Evolutionary conservation across 352 stramenopile species (phyloP), one percentile per base, ranked within the genome.

Genomic region (Blastocystis sp.): DNA sequence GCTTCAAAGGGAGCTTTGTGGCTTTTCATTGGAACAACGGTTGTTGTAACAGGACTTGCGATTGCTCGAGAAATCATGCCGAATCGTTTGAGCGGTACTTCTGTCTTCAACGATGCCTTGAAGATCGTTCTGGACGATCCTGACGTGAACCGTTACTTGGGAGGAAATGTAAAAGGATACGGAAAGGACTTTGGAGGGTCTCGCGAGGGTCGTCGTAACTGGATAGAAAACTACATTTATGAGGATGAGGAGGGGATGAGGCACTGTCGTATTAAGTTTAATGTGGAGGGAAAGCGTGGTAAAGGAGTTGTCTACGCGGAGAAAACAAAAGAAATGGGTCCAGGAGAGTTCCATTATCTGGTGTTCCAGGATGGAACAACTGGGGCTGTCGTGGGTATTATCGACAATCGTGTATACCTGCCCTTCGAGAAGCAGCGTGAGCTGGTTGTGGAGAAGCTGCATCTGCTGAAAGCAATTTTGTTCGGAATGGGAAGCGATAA

Each of bases 201-300:
- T 34, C 68, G 70, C 41, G 90, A 87, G 47, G 90, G 90, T 78
- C 79, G 90, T 63, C 82, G 90, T 66, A 91, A 91, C 85, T 82
- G 59, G 75, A 85, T 91, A 24, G 79, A 90, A 47, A 88, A 91
- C 62, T 70, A 91, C 43, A 81, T 85, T 34, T 91, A 90, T 75
- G 79, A 87, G 56, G 90, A 91, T 47, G 63, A 91, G 62, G 90
- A 91, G 39, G 90, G 90, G 11, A 75, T 90, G 34, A 89, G 90
- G 76, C 79, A 85, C 88, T 91, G 73, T 55, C 76, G 90, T 34
- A 90, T 91, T 37, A 90, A 91, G 79, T 91, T 91, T 78, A 91
- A 91, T 63, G 70, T 91, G 18, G 88, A 91, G 68, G 90, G 90
- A 26, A 79, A 70, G 7, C 54, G 69, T 26, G 73, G 89, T 41